phyloP scores from a whole-genome alignment of 139 green algal genomes.

The Penium margaritaceum region DNA sequence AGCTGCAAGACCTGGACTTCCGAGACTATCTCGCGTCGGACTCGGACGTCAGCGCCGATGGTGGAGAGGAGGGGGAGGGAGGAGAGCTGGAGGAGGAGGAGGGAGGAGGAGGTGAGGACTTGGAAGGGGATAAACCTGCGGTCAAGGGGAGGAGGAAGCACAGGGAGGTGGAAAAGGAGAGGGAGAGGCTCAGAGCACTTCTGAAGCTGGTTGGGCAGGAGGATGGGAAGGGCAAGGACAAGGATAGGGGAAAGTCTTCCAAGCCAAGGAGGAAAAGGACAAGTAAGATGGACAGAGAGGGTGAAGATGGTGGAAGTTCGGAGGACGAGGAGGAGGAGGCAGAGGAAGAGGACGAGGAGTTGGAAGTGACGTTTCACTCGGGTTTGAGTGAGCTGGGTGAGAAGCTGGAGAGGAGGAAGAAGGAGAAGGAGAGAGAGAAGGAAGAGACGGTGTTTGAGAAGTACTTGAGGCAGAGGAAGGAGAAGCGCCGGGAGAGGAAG shows the following conservation, averaged over 20 bases:
- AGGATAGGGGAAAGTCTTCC: conserved; percentile 14
- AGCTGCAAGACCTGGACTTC: conserved; percentile 84
- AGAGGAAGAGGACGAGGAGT: conserved; percentile 12
- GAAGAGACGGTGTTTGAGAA: conserved; percentile 76
- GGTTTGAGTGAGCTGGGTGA: conserved; percentile 71
- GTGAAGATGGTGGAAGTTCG: too few relatives aligned
- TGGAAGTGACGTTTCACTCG: conserved; percentile 55
- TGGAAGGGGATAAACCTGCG: not conserved
- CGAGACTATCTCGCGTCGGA: conserved; percentile 65
- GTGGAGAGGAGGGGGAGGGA: conserved; percentile 32
- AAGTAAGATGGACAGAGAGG: too few relatives aligned
- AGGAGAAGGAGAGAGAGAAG: conserved; percentile 48
- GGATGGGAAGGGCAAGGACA: not conserved
- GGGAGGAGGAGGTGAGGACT: conserved; percentile 5
- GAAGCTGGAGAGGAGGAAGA: conserved; percentile 61
- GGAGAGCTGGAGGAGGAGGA: not conserved
- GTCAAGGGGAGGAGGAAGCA: conserved; percentile 33
- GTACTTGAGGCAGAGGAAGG: conserved; percentile 56
- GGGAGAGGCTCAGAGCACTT: conserved; percentile 12
- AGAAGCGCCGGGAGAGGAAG: conserved; percentile 35
- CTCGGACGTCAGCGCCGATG: conserved; percentile 22
- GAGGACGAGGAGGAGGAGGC: not conserved
- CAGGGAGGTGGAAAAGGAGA: not conserved
- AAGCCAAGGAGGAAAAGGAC: too few relatives aligned
- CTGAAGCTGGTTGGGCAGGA: conserved; percentile 16